phyloP scores from a whole-genome alignment of 2,329 filamentous ascomycete genomes.

The Aspergillus sp. region DNA sequence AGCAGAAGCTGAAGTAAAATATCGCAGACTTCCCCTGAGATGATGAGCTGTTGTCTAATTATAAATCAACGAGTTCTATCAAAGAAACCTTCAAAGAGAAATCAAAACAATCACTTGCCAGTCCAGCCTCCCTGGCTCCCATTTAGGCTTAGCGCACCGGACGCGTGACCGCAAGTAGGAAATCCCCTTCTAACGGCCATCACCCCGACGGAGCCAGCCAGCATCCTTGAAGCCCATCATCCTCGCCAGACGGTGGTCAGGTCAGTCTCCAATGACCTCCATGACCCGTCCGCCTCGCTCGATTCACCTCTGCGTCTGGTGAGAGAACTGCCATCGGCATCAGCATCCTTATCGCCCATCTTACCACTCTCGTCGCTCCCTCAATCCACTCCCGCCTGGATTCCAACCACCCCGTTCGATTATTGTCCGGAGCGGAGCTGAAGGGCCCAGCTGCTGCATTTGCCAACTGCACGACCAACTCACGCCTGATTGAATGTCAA shows the following conservation, averaged over 20 bases:
- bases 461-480: conserved; percentile 23
- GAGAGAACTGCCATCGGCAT: conserved; percentile 19
- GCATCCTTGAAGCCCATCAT: conserved; percentile 11
- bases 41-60: not conserved
- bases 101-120: conserved; percentile 9
- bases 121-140: conserved; percentile 24
- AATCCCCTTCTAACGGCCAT: conserved; percentile 34
- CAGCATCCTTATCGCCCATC: conserved; percentile 14
- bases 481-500: conserved; percentile 24
- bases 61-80: conserved; percentile 3
- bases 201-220: conserved; percentile 25
- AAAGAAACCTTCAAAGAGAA: conserved; percentile 1
- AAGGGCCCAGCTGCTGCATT: conserved; percentile 30
- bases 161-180: conserved; percentile 42
- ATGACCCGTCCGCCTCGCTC: conserved; percentile 19
- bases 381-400: conserved; percentile 20
- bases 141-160: conserved; percentile 40
- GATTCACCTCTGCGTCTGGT: conserved; percentile 26
- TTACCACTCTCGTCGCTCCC: conserved; percentile 17
- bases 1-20: not conserved
- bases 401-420: conserved; percentile 24
- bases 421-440: conserved; percentile 29
- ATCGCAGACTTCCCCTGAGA: not conserved
- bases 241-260: conserved; percentile 31
- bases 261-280: conserved; percentile 31